These are phyloP conservation scores for Rubia tinctorum DNA, from an alignment of 305 asterid genomes.

Conservation along the genomic window DNA sequence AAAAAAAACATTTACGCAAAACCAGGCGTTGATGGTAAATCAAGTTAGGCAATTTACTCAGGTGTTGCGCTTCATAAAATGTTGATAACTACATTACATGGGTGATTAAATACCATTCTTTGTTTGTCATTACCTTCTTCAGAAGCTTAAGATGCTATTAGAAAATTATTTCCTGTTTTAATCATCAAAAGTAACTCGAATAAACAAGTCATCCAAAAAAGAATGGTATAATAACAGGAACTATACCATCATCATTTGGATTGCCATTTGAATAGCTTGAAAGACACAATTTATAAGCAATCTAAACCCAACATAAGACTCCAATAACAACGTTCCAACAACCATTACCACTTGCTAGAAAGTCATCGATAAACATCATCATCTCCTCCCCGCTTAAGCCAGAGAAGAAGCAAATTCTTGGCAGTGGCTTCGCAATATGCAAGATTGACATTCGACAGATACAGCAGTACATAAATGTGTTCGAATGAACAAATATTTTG, in stretches of 20 bases:
- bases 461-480: background rate
- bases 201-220: too few species aligned
- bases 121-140: conserved; percentile 15
- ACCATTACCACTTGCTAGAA: conserved; percentile 66
- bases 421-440: conserved; percentile 74
- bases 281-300: background rate
- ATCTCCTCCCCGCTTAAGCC: conserved; percentile 96
- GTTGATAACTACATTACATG: background rate
- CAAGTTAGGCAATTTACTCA: background rate
- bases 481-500: background rate
- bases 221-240: too few species aligned
- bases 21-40: too few species aligned
- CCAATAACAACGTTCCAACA: too few species aligned
- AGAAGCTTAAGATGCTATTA: conserved; percentile 88
- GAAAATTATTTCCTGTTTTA: too few species aligned
- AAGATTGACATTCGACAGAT: background rate
- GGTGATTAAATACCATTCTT: background rate
- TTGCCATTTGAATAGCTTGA: background rate
- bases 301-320: background rate
- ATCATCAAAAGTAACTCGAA: too few species aligned
- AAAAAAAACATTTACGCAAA: background rate
- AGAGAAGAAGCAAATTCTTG: conserved; percentile 81
- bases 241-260: too few species aligned
- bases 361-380: conserved; percentile 97
- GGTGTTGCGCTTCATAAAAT: background rate